phyloP scores from a whole-genome alignment of 2,329 filamentous ascomycete genomes.

The Ascochyta fabae region DNA sequence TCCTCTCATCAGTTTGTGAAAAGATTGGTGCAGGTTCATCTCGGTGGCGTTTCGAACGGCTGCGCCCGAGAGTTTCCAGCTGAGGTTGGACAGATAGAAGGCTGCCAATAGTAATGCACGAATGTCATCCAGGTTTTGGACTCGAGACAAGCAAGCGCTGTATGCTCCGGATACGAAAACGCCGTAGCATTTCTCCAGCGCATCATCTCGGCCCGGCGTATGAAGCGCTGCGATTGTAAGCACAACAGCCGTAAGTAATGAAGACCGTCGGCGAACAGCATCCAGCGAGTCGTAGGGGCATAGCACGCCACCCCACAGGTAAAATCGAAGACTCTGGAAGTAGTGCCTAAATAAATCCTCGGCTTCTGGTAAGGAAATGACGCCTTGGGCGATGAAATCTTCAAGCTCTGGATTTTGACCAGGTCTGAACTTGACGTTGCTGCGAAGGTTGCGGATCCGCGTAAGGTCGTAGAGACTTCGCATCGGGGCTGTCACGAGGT shows the following conservation, averaged over 20 bases:
- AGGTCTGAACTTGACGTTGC: constrained; percentile 32
- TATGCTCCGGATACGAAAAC: constrained; percentile 44
- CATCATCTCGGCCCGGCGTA: constrained; percentile 35
- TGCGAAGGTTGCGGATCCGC: constrained; percentile 42
- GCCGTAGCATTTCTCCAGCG: constrained; percentile 42
- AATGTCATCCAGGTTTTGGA: constrained; percentile 49
- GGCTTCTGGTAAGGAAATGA: constrained; percentile 35
- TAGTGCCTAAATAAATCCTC: constrained; percentile 41
- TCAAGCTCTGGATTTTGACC: constrained; percentile 35
- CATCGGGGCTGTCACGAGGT: constrained; percentile 44
- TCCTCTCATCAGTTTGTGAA: constrained; percentile 45
- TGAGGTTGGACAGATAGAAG: constrained; percentile 51
- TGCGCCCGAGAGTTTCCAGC: constrained; percentile 50
- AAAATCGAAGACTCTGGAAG: constrained; percentile 39
- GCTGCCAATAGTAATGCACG: constrained; percentile 50
- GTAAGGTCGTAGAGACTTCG: constrained; percentile 44
- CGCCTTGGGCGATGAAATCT: constrained; percentile 43
- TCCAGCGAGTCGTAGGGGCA: constrained; percentile 40
- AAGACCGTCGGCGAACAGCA: constrained; percentile 37
- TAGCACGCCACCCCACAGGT: constrained; percentile 43
- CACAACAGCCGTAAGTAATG: constrained; percentile 41
- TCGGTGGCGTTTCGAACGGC: constrained; percentile 51
- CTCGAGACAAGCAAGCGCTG: constrained; percentile 42
- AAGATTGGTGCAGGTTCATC: constrained; percentile 50
- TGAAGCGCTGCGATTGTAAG: constrained; percentile 41